Evolutionary conservation across 2,329 filamentous ascomycete genomes (phyloP), one percentile per base, ranked within the genome.

Genomic region (Pseudomassariella vexata): DNA sequence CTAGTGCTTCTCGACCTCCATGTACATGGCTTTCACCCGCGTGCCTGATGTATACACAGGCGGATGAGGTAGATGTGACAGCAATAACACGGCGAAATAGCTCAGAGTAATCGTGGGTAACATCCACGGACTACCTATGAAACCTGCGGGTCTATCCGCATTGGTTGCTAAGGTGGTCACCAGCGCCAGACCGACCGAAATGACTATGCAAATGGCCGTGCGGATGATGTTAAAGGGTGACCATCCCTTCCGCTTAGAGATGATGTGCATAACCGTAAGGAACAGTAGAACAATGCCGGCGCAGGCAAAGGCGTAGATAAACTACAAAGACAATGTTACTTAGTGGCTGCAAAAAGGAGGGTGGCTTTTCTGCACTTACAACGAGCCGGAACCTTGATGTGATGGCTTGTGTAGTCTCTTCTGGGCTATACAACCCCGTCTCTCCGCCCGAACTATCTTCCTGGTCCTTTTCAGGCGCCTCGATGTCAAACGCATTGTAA

Each of bases 221-320:
- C 50, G 45, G 21, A 41, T 28, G 22, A 52, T 41, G 38, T 53
- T 53, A 38, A 52, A 53, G 5, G 43, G 44, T 3, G 49, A 40
- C 50, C 50, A 53, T 7, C 50, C 50, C 19, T 32, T 41, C 10
- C 39, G 38, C 36, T 53, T 53, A 2, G 48, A 50, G 11, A 52
- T 47, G 28, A 45, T 33, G 36, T 53, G 50, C 42, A 53, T 50
- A 20, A 49, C 37, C 5, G 44, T 51, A n/a, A 53, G 32, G 27
- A 52, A 42, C 7, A 53, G 34, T 6, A 53, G 30, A 15, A 53
- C 48, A 7, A 49, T 39, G 2, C 48, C 48, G n/a, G 50, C 48
- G 7, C 46, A 47, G 7, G 44, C 42, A 24, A 52, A 53, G 4
- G 44, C 34, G 27, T 53, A 53, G 19, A 51, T 43, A 26, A 45